A percentile compares a stretch with the other conserved stretches of the same genome.
phyloP scores from a whole-genome alignment of 1,139 yeast genomes.

The Yamadazyma trypodendri region DNA sequence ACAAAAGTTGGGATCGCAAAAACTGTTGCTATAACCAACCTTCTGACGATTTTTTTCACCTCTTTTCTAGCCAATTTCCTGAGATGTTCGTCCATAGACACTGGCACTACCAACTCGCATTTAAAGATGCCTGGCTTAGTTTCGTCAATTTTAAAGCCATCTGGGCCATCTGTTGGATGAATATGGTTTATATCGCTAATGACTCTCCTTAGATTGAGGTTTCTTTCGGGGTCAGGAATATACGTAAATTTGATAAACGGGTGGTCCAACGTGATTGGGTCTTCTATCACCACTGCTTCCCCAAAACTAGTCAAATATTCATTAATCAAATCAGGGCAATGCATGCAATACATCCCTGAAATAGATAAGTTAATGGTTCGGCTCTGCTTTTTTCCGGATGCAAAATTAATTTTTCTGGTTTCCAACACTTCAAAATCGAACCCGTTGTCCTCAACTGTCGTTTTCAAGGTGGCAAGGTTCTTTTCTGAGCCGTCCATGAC shows the following conservation, averaged over 20 bases:
- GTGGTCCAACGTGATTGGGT: constrained; percentile 51
- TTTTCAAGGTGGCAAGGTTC: constrained; percentile 39
- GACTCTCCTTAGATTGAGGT: constrained; percentile 52
- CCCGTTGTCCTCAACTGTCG: constrained; percentile 63
- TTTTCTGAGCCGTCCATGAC: constrained; percentile 41
- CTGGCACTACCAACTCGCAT: constrained; percentile 55
- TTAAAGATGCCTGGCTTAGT: constrained; percentile 37
- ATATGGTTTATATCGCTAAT: constrained; percentile 48
- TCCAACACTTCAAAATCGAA: constrained; percentile 54
- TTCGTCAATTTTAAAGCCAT: constrained; percentile 20
- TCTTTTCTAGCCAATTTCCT: constrained; percentile 51
- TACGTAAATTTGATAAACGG: constrained; percentile 67
- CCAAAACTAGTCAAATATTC: constrained; percentile 53
- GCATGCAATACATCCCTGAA: constrained; percentile 70
- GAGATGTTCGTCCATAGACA: constrained; percentile 65
- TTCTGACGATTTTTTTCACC: constrained; percentile 40
- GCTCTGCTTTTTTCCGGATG: constrained; percentile 43
- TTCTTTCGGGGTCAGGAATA: constrained; percentile 50
- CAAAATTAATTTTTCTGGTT: constrained; percentile 41
- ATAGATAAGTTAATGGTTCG: constrained; percentile 58
- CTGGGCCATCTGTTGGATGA: constrained; percentile 27
- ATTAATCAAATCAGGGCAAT: constrained; percentile 62
- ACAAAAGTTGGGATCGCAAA: constrained; percentile 63
- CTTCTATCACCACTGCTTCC: constrained; percentile 54
- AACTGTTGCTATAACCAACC: constrained; percentile 46